Evolutionary conservation across 768 basidiomycete species (phyloP).

Genomic region (Rhizopogon vesiculosus): DNA sequence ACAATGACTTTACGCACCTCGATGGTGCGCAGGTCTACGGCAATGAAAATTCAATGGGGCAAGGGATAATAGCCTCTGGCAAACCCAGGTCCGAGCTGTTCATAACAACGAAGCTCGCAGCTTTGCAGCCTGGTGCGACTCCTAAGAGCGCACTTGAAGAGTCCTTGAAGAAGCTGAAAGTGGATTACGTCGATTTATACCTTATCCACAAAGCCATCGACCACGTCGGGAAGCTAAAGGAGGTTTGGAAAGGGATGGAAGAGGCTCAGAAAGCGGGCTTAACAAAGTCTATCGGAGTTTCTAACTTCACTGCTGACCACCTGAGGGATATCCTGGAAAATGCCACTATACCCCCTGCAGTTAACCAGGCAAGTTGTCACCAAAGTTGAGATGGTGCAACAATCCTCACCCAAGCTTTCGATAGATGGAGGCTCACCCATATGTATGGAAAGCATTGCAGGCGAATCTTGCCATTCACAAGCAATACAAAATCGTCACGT

Average conservation of each 20-base stretch:
- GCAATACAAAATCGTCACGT: conserved; percentile 33
- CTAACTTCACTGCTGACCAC: conserved; percentile 44
- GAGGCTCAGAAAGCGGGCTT: conserved; percentile 40
- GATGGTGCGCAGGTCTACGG: conserved; percentile 59
- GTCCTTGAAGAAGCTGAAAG: conserved; percentile 50
- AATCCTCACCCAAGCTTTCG: background rate
- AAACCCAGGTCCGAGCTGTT: conserved; percentile 52
- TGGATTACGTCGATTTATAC: conserved; percentile 60
- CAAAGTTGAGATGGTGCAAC: background rate
- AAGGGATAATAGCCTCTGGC: conserved; percentile 44
- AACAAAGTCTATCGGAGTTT: conserved; percentile 45
- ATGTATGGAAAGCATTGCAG: conserved; percentile 39
- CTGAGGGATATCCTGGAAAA: conserved; percentile 39
- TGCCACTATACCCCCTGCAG: conserved; percentile 42
- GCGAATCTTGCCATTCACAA: conserved; percentile 30
- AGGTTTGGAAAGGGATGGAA: conserved; percentile 61
- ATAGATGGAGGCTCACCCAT: conserved; percentile 52
- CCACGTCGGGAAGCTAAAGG: conserved; percentile 38
- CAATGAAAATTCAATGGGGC: conserved; percentile 52
- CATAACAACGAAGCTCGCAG: conserved; percentile 54
- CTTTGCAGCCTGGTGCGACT: conserved; percentile 32
- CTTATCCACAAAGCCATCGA: conserved; percentile 48
- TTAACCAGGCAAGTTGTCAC: conserved; percentile 42
- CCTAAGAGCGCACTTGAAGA: conserved; percentile 44
- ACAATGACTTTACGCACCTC: conserved; percentile 54